Evolutionary conservation across 805 yeast species (phyloP).

Genomic region (Monosporozyma servazzii): DNA sequence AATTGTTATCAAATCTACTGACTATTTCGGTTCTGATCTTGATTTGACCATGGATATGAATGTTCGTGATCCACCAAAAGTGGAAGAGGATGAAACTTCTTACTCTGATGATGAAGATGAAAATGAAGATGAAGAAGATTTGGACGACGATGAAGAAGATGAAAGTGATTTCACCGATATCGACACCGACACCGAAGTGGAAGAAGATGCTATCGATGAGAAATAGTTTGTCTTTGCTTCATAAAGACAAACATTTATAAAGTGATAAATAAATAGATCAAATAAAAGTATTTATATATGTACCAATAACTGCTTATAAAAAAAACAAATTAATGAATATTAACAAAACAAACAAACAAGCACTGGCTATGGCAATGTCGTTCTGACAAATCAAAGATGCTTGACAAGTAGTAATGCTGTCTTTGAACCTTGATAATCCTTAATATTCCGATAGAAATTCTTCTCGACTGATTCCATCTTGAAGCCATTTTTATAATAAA

Average conservation of each 20-base stretch:
- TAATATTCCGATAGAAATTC: background rate
- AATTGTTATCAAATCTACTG: constrained; percentile 58
- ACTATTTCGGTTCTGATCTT: constrained; percentile 76
- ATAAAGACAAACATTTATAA: background rate
- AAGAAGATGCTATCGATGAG: constrained; percentile 14
- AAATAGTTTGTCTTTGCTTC: background rate
- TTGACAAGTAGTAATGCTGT: background rate
- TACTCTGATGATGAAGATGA: constrained; percentile 36
- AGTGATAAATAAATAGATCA: background rate
- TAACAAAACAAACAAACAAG: background rate
- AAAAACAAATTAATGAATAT: background rate
- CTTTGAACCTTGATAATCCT: background rate
- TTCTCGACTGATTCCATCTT: background rate
- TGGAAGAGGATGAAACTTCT: constrained; percentile 59
- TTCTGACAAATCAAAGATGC: background rate
- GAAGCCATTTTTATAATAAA: background rate
- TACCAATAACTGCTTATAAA: background rate
- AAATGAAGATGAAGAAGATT: constrained; percentile 45
- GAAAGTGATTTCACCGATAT: constrained; percentile 30
- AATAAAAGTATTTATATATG: background rate
- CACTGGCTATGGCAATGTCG: too few relatives aligned
- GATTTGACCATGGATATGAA: constrained; percentile 61
- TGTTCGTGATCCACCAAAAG: constrained; percentile 50
- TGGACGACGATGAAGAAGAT: constrained; percentile 59
- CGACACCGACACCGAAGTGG: constrained; percentile 31